Conservation (phyloP, 1,139 yeast species). For the Hansenula sp. region DNA sequence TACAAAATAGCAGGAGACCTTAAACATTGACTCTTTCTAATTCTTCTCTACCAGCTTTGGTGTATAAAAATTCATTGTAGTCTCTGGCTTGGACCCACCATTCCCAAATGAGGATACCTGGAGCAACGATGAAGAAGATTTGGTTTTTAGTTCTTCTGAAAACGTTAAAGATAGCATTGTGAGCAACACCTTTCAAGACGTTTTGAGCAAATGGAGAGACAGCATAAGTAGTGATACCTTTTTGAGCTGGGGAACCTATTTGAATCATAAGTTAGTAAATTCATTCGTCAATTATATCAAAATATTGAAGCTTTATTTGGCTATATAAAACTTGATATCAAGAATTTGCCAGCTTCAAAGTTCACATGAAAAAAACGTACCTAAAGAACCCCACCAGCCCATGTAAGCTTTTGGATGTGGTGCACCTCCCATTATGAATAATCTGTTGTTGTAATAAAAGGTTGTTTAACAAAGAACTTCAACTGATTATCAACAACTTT, state of each 20-base stretch:
- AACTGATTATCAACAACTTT: neutral
- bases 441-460: neutral
- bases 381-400: conserved; percentile 95
- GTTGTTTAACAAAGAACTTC: neutral
- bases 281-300: no score
- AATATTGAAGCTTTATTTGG: neutral
- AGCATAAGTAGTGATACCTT: conserved; percentile 78
- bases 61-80: conserved; percentile 91
- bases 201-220: conserved; percentile 93
- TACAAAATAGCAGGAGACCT: conserved; percentile 9
- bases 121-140: conserved; percentile 72
- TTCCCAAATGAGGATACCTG: conserved; percentile 78
- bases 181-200: conserved; percentile 83
- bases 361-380: neutral
- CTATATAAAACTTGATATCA: no score
- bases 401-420: conserved; percentile 74
- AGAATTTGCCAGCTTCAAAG: no score
- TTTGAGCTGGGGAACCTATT: conserved; percentile 78
- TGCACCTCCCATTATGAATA: conserved; percentile 60
- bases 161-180: conserved; percentile 87
- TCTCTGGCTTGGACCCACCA: conserved; percentile 87
- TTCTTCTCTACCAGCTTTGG: conserved; percentile 97
- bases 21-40: conserved; percentile 76
- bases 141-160: conserved; percentile 94
- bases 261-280: no score